Base-by-base conservation (phyloP, 2,329 filamentous ascomycete species). In the Nothomitra cinnamomea region DNA sequence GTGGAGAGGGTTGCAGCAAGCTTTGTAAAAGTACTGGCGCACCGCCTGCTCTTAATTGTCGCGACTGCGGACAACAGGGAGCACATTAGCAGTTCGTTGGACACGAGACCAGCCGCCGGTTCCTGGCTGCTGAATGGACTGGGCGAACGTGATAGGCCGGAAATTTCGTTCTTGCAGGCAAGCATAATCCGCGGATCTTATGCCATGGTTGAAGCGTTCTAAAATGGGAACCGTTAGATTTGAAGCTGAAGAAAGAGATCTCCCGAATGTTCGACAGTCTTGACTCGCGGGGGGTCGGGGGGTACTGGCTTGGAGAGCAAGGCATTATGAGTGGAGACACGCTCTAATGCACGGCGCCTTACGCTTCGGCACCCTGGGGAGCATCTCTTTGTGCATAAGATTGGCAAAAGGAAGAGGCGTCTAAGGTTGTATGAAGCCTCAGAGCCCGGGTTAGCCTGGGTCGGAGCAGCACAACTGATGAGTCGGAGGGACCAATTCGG, bases 111-210 rank as follows among this genome's bases (percentile, higher is more conserved):
- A 4, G 25, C 24, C 24, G 45, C 25, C 45, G 24, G 25, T 35
- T 35, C 45, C 25, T 49, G 13, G 45, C n/a, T 4, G 15, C n/a
- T 24, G 12, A 49, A 13, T 24, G 17, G 45, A 35, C 19, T n/a
- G 22, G 10, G 24, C 24, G 17, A 49, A 49, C 19, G 24, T 35
- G 19, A 35, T 41, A 24, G 22, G 25, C 25, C 45, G 45, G 45
- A 35, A 24, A 35, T 49, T 49, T 22, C 25, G n/a, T 35, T 28
- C 25, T 35, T 22, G 24, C 24, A 22, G 24, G 25, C 17, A 49
- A 49, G 45, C 45, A 49, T 49, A 49, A 49, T 35, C 45, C 13
- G 45, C 19, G 24, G 45, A 49, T 49, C 45, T 49, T 49, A 49
- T 35, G 45, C 24, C 25, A 48, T 49, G 45, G 24, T 35, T 32